Percentiles rank a stretch among this genome's conserved stretches.
phyloP scores from a whole-genome alignment of 306 rosid genomes.

The Cucurbita argyrosperma region DNA sequence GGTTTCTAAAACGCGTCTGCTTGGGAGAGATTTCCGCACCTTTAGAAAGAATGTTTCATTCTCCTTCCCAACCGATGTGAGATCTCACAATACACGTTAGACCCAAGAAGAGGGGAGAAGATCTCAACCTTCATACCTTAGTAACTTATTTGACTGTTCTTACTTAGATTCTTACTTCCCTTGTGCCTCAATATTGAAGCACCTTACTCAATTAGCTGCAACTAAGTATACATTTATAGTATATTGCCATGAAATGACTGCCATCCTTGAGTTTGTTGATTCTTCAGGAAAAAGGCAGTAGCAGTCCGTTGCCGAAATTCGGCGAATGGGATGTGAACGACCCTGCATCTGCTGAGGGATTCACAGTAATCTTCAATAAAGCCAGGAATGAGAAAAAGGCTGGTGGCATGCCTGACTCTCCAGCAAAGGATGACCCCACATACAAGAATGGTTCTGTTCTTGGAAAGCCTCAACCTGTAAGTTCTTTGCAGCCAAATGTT shows the following conservation, averaged over 20 bases:
- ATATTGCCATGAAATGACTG: constrained; percentile 26
- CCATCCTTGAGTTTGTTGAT: background rate
- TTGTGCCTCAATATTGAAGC: background rate
- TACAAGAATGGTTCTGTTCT: constrained; percentile 37
- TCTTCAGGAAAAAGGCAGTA: constrained; percentile 36
- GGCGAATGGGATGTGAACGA: constrained; percentile 86
- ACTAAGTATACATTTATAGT: background rate
- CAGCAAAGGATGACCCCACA: constrained; percentile 28
- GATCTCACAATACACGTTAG: too few species aligned
- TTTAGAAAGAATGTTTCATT: too few species aligned
- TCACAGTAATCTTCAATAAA: constrained; percentile 66
- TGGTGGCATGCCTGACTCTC: constrained; percentile 33
- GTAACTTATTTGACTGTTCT: background rate
- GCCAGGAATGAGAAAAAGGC: constrained; percentile 57
- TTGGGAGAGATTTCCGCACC: too few species aligned
- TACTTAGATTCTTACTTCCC: background rate
- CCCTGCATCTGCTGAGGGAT: constrained; percentile 68
- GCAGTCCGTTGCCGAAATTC: constrained; percentile 52
- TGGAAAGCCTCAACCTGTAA: constrained; percentile 28
- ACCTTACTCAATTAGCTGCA: background rate
- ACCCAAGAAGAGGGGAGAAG: too few species aligned
- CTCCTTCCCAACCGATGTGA: too few species aligned
- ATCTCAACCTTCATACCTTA: background rate
- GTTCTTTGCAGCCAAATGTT: background rate
- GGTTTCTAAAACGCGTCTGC: too few species aligned